Base-by-base conservation (phyloP, 257 asterid genomes). In the Asclepias syriaca region DNA sequence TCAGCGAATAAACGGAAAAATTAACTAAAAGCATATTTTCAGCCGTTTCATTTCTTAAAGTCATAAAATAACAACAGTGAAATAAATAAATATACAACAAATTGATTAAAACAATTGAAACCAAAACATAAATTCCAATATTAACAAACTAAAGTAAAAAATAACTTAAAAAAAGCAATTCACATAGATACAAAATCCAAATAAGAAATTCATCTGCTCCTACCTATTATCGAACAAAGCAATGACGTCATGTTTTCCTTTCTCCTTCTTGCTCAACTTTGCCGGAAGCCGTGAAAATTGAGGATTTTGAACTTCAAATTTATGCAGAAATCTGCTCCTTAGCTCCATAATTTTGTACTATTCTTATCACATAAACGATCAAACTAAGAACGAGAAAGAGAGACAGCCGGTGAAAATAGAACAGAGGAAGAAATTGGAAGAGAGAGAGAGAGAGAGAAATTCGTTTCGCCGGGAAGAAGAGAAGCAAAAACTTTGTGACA, bases 331-430 rank as follows among this genome's bases (percentile, higher is more conserved):
- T 65, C 51, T 68, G 24, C 87, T 86, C 68, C 76, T 83, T 73
- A 91, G 82, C 89, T 88, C 97, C 97, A 91, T 91, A 34, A 24
- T 68, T 49, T 72, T 43, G 49, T 11, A 19, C 16, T 15, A 8
- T n/a, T 34, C 54, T 29, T n/a, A 8, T 49, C 22, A 18, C 27
- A 68, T 3, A 68, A 12, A 81, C 68, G 32, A 74, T 77, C 70
- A 78, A 74, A 80, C 15, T 27, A 0, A 40, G 16, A 11, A 9
- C 12, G 21, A n/a, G 18, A 68, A 6, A 27, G 8, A 6, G 9
- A 8, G 11, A 43, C 8, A 43, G 10, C 48, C 6, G 21, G n/a
- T 10, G 19, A 21, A 21, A 43, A 43, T 43, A 43, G 48, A 43
- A 9, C 48, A 43, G 48, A 43, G 10, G 48, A 43, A 43, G 48